Conservation (phyloP, 1,139 yeast genomes). For the Blastobotrys arbuscula region DNA sequence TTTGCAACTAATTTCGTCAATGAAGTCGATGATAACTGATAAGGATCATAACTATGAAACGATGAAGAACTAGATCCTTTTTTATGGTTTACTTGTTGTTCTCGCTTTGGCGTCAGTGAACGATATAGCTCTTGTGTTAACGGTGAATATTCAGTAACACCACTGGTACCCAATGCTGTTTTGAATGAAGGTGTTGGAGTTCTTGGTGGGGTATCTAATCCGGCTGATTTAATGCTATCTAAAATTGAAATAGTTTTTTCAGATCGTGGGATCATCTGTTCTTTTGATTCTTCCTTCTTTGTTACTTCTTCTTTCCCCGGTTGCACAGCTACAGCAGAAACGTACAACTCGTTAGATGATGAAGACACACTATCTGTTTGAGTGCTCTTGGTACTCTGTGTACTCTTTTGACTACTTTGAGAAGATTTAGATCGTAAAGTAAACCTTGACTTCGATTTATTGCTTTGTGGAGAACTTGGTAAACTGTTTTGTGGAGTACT, state of each 20-base stretch:
- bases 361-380: not conserved
- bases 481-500: not conserved
- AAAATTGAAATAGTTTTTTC: not conserved
- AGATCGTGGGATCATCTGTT: not conserved
- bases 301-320: not conserved
- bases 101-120: not conserved
- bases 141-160: conserved; percentile 3
- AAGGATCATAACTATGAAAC: conserved; percentile 12
- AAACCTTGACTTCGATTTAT: not conserved
- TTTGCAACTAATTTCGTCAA: conserved; percentile 11
- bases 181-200: not conserved
- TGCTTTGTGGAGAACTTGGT: not conserved
- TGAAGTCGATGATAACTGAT: conserved; percentile 13
- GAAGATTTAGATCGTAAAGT: conserved; percentile 7
- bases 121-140: conserved; percentile 6
- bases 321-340: not conserved
- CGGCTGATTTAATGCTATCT: conserved; percentile 1
- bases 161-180: not conserved
- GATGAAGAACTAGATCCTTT: not conserved
- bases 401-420: conserved; percentile 1
- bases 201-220: conserved; percentile 2
- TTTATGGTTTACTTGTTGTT: not conserved
- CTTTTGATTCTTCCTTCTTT: not conserved
- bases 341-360: conserved; percentile 1
- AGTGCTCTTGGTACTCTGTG: not conserved